Evolutionary conservation across 192 early-diverging fungal genomes (phyloP).

Genomic region (Coemansia sp.): DNA sequence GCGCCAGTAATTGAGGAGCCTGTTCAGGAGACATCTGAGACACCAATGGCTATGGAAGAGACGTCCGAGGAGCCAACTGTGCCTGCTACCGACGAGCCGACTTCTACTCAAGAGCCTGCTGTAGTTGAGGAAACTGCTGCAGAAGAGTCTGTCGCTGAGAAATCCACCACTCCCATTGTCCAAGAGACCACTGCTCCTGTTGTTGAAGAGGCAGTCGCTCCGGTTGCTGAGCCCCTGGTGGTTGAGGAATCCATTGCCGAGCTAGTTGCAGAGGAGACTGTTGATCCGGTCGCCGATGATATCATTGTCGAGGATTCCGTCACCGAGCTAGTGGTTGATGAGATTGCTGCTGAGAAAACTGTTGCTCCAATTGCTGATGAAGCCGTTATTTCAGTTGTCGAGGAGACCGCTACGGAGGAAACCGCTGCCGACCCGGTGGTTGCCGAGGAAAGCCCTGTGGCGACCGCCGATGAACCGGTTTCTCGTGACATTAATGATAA

Average conservation of each 20-base stretch:
- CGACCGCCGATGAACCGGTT: neutral
- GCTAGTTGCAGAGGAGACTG: neutral
- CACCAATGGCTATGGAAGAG: neutral
- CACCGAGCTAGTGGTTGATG: constrained; percentile 4
- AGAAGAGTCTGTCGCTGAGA: neutral
- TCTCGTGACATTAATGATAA: neutral
- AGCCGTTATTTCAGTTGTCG: neutral
- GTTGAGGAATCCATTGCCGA: constrained; percentile 4
- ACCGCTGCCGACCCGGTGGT: neutral
- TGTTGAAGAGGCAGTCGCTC: neutral
- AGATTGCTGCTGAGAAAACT: neutral
- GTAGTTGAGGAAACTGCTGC: neutral
- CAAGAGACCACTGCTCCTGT: neutral
- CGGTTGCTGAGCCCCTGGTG: too few relatives aligned
- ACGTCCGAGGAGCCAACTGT: neutral
- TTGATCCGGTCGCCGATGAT: neutral
- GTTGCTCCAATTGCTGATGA: constrained; percentile 1
- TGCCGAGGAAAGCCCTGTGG: too few relatives aligned
- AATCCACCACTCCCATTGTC: neutral
- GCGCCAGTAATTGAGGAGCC: neutral
- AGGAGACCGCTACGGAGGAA: neutral
- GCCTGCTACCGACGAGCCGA: neutral
- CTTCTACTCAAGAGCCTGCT: neutral
- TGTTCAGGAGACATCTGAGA: neutral
- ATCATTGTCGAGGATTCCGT: neutral